phyloP scores from a whole-genome alignment of 2,329 filamentous ascomycete species.

The Fusarium armeniacum region DNA sequence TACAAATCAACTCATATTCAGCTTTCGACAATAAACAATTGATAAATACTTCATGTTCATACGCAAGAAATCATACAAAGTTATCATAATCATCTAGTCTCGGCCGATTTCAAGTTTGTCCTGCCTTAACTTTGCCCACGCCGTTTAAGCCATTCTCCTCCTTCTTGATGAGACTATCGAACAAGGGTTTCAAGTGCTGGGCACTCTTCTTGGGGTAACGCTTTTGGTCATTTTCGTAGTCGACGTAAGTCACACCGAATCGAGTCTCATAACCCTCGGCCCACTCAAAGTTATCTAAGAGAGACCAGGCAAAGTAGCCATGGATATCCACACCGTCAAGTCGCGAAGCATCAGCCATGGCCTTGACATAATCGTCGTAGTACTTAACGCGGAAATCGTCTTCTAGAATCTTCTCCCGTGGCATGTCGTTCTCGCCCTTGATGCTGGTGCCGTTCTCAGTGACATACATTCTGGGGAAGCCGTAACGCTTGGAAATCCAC shows the following conservation, averaged over 20 bases:
- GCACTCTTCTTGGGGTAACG: conserved; percentile 88
- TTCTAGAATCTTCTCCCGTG: conserved; percentile 77
- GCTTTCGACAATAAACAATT: neutral
- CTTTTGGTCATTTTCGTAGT: conserved; percentile 84
- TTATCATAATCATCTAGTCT: conserved; percentile 19
- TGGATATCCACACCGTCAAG: conserved; percentile 83
- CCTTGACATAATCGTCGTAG: conserved; percentile 81
- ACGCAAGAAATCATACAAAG: conserved; percentile 6
- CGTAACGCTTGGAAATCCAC: conserved; percentile 84
- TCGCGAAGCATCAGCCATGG: conserved; percentile 79
- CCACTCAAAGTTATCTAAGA: conserved; percentile 94
- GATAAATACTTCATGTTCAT: conserved; percentile 9
- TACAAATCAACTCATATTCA: neutral
- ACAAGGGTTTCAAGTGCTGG: conserved; percentile 76
- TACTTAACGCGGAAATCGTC: conserved; percentile 88
- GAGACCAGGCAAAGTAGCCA: conserved; percentile 88
- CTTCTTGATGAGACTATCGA: conserved; percentile 78
- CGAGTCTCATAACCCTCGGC: conserved; percentile 91
- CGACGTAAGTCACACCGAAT: conserved; percentile 87
- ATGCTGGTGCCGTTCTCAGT: conserved; percentile 91
- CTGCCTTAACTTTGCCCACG: conserved; percentile 29
- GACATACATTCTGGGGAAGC: conserved; percentile 82
- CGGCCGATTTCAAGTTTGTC: conserved; percentile 19
- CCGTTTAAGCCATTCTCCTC: conserved; percentile 49
- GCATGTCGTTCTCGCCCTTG: conserved; percentile 84